phyloP scores from a whole-genome alignment of 495 filamentous ascomycete genomes.

The Neurospora pannonica region DNA sequence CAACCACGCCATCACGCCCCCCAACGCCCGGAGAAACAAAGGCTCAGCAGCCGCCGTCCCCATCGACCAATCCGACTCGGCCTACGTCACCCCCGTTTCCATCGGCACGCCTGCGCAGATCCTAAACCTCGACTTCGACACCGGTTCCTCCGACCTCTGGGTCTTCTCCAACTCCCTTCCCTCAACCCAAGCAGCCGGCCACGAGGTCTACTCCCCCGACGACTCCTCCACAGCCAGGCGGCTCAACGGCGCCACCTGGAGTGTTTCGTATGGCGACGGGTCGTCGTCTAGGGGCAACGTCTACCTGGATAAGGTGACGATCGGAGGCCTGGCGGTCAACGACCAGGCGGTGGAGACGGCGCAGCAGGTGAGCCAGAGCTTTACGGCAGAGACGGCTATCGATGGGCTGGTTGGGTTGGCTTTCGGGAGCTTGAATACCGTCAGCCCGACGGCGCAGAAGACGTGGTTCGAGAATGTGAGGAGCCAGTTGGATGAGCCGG shows the following conservation, averaged over 20 bases:
- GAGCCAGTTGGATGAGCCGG: conserved; percentile 41
- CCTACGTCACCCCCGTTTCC: conserved; percentile 60
- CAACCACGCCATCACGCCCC: conserved; percentile 12
- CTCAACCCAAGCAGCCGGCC: conserved; percentile 29
- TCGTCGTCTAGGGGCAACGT: conserved; percentile 56
- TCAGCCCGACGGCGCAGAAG: conserved; percentile 46
- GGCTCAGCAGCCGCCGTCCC: conserved; percentile 46
- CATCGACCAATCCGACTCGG: conserved; percentile 44
- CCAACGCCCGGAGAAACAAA: conserved; percentile 26
- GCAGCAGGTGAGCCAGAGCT: conserved; percentile 48
- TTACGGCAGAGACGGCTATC: conserved; percentile 48
- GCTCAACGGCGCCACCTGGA: conserved; percentile 48
- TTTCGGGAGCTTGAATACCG: conserved; percentile 64
- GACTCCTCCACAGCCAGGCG: conserved; percentile 36
- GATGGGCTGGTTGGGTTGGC: conserved; percentile 71
- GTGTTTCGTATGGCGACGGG: conserved; percentile 64
- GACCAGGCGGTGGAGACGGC: conserved; percentile 65
- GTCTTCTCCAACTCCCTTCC: conserved; percentile 27
- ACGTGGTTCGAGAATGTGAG: conserved; percentile 70
- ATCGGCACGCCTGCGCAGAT: conserved; percentile 52
- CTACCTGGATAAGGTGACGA: conserved; percentile 59
- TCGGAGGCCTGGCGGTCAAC: conserved; percentile 53
- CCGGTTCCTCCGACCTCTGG: conserved; percentile 69
- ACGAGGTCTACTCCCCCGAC: conserved; percentile 50
- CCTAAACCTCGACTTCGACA: conserved; percentile 64